phyloP scores from a whole-genome alignment of 352 stramenopile species.

The Globisporangium viniferum region DNA sequence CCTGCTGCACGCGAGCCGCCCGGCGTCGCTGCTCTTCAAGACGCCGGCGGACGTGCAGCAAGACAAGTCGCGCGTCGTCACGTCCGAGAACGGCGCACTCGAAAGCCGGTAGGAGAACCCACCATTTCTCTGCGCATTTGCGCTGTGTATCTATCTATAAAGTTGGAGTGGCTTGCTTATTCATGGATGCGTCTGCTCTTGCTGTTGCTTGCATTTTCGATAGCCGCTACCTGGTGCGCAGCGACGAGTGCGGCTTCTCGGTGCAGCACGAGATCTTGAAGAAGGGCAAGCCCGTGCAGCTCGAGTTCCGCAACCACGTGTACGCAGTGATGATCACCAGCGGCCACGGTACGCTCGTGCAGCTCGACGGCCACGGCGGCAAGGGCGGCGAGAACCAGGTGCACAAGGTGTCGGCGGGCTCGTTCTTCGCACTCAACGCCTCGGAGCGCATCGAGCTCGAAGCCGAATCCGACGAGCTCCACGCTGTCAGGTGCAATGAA shows the following conservation, averaged over 20 bases:
- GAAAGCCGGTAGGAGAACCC: conserved; percentile 46
- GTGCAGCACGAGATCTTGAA: conserved; percentile 72
- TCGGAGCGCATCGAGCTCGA: conserved; percentile 48
- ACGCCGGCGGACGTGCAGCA: conserved; percentile 46
- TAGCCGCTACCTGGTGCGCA: conserved; percentile 66
- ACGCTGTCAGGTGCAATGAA: conserved; percentile 47
- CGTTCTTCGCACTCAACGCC: conserved; percentile 62
- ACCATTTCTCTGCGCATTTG: neutral
- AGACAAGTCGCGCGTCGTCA: conserved; percentile 26
- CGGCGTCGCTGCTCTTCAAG: conserved; percentile 46
- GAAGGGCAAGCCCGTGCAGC: conserved; percentile 42
- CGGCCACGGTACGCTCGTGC: conserved; percentile 43
- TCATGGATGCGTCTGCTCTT: neutral
- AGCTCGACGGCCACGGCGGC: conserved; percentile 43
- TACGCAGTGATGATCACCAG: conserved; percentile 68
- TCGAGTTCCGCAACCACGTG: conserved; percentile 79
- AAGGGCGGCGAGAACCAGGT: conserved; percentile 29
- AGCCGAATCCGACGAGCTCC: conserved; percentile 58
- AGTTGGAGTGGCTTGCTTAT: neutral
- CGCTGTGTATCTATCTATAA: neutral
- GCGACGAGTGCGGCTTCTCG: conserved; percentile 74
- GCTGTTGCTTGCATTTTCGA: neutral
- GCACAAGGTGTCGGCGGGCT: conserved; percentile 42
- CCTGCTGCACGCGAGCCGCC: conserved; percentile 38
- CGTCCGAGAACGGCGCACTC: conserved; percentile 38